phyloP scores from a whole-genome alignment of 805 yeast species.

The Wickerhamomyces queroliae region DNA sequence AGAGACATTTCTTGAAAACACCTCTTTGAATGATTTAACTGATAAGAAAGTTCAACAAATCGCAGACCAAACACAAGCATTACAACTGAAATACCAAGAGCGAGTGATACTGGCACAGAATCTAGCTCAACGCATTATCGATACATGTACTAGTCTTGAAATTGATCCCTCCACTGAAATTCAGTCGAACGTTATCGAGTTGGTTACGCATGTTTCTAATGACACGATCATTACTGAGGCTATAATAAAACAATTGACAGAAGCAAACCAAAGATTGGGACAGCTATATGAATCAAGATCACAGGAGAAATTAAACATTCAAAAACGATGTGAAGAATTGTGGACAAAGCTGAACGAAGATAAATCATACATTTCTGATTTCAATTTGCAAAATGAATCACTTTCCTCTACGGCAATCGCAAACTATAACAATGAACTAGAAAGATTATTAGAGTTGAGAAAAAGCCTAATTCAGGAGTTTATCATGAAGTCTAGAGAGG shows the following conservation, averaged over 20 bases:
- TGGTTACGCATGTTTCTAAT: background rate
- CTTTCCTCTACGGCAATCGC: constrained; percentile 42
- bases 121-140: background rate
- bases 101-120: constrained; percentile 3
- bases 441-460: constrained; percentile 53
- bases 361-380: constrained; percentile 30
- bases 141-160: background rate
- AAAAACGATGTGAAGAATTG: constrained; percentile 37
- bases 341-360: constrained; percentile 57
- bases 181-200: background rate
- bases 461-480: constrained; percentile 61
- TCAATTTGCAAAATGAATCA: constrained; percentile 35
- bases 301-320: constrained; percentile 23
- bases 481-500: constrained; percentile 52
- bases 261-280: background rate
- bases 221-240: too few relatives aligned
- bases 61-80: constrained; percentile 14
- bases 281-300: constrained; percentile 25
- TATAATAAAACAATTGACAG: background rate
- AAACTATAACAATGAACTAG: constrained; percentile 49
- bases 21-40: constrained; percentile 19
- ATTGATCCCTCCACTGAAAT: background rate
- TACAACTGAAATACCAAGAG: constrained; percentile 8
- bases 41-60: constrained; percentile 8
- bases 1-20: constrained; percentile 15